Conservation (phyloP, 2,329 filamentous ascomycete genomes). For the Colletotrichum cuscutae region DNA sequence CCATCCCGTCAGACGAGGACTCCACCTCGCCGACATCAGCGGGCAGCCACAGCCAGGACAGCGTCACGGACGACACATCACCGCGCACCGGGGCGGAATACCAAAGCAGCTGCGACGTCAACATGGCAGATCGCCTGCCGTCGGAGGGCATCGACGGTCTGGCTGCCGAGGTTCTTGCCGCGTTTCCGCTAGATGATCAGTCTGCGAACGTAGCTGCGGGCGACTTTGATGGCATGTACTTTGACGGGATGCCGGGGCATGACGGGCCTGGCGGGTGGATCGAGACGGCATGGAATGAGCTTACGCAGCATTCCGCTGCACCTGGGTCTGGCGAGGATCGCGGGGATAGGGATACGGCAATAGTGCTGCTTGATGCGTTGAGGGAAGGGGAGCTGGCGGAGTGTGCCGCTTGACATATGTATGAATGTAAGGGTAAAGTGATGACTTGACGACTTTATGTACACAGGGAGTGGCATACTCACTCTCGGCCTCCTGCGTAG, state of each 20-base stretch:
- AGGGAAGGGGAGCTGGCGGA: slow-evolving; percentile 42
- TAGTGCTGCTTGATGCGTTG: slow-evolving; percentile 50
- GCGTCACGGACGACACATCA: slow-evolving; percentile 26
- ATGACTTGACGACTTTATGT: not conserved
- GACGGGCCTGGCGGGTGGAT: slow-evolving; percentile 49
- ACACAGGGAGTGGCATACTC: too few relatives aligned
- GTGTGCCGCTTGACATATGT: slow-evolving; percentile 11
- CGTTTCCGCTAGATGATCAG: slow-evolving; percentile 44
- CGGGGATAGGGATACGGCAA: slow-evolving; percentile 50
- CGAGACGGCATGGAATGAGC: slow-evolving; percentile 47
- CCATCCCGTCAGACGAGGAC: slow-evolving; percentile 38
- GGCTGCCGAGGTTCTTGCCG: slow-evolving; percentile 44
- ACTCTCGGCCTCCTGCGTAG: not conserved
- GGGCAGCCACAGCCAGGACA: slow-evolving; percentile 15
- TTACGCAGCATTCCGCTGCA: slow-evolving; percentile 35
- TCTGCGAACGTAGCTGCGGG: slow-evolving; percentile 37
- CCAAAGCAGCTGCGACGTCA: slow-evolving; percentile 15
- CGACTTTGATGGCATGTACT: slow-evolving; percentile 41
- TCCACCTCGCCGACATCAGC: slow-evolving; percentile 30
- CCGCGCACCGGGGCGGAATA: slow-evolving; percentile 5
- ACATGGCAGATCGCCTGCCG: slow-evolving; percentile 35
- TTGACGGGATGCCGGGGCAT: slow-evolving; percentile 42
- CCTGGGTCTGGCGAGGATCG: slow-evolving; percentile 37
- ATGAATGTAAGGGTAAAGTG: not conserved
- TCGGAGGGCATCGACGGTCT: slow-evolving; percentile 45